A percentile compares a stretch with the other conserved stretches of the same genome.
Evolutionary conservation across 495 filamentous ascomycete species (phyloP).

Genomic region (Xylaria curta): DNA sequence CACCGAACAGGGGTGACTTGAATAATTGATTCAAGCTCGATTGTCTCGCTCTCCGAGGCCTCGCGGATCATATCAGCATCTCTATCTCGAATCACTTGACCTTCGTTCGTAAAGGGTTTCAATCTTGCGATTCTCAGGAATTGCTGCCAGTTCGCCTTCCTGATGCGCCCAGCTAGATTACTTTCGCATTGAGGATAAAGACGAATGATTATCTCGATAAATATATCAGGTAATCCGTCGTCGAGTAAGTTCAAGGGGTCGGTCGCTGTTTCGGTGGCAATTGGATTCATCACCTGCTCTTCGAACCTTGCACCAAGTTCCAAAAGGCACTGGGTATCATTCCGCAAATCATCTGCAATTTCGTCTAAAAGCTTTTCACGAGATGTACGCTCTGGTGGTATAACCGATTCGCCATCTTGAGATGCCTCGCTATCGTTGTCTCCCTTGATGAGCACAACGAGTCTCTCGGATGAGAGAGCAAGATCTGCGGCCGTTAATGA

Average conservation of each 20-base stretch:
- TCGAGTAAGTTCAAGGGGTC: not conserved
- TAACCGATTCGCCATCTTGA: not conserved
- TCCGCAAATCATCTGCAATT: slow-evolving; percentile 12
- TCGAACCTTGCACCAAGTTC: slow-evolving; percentile 11
- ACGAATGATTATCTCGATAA: slow-evolving; percentile 8
- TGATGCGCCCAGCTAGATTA: slow-evolving; percentile 5
- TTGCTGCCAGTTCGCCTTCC: slow-evolving; percentile 12
- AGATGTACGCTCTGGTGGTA: not conserved
- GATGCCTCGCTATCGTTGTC: slow-evolving; percentile 17
- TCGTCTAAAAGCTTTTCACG: not conserved
- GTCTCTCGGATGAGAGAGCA: slow-evolving; percentile 8
- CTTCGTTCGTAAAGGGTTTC: not conserved
- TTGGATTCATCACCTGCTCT: slow-evolving; percentile 8
- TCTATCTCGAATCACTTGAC: not conserved
- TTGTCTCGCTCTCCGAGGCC: not conserved
- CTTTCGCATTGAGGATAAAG: slow-evolving; percentile 16
- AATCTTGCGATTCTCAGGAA: not conserved
- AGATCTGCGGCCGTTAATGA: slow-evolving; percentile 7
- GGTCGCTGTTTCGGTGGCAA: slow-evolving; percentile 7
- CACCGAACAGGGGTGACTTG: not conserved
- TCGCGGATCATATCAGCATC: not conserved
- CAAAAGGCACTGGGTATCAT: slow-evolving; percentile 15
- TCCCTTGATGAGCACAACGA: not conserved
- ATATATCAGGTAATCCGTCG: not conserved
- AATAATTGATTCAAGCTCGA: not conserved